Conservation (phyloP, 345 rosid species). For the Nephelium lappaceum region DNA sequence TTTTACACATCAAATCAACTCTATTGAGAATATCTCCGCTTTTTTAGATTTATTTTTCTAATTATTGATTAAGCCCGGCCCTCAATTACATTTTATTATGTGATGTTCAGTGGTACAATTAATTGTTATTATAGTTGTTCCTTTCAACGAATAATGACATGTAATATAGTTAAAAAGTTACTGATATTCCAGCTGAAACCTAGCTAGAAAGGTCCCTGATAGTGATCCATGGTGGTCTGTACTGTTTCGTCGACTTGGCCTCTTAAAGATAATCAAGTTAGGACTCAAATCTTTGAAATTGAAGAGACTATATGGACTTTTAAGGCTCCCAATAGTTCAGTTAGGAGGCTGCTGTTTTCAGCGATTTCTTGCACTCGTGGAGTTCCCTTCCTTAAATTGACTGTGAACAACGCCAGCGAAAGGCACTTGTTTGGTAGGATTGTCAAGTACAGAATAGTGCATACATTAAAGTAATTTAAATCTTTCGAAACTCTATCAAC, state of each 20-base stretch:
- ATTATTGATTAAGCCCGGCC: neutral
- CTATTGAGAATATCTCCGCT: neutral
- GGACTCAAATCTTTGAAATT: neutral
- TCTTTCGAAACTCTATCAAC: no score
- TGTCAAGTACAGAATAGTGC: no score
- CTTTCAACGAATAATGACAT: neutral
- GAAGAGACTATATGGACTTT: neutral
- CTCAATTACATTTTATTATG: neutral
- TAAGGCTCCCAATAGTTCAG: neutral
- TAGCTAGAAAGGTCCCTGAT: neutral
- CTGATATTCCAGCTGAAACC: neutral
- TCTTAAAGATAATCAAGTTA: neutral
- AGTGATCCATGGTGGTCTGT: neutral
- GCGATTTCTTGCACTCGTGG: neutral
- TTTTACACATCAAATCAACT: no score
- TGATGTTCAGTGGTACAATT: neutral
- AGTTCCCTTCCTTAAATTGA: neutral
- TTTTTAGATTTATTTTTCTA: neutral
- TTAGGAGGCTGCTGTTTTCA: constrained; percentile 19
- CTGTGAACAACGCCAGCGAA: neutral
- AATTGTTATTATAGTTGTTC: no score
- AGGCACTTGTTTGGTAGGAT: neutral
- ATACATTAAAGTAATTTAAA: no score
- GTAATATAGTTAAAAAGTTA: no score
- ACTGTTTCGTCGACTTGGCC: neutral